Evolutionary conservation across 176 grass and related monocot species (phyloP).

Genomic region (Carex kokanica): DNA sequence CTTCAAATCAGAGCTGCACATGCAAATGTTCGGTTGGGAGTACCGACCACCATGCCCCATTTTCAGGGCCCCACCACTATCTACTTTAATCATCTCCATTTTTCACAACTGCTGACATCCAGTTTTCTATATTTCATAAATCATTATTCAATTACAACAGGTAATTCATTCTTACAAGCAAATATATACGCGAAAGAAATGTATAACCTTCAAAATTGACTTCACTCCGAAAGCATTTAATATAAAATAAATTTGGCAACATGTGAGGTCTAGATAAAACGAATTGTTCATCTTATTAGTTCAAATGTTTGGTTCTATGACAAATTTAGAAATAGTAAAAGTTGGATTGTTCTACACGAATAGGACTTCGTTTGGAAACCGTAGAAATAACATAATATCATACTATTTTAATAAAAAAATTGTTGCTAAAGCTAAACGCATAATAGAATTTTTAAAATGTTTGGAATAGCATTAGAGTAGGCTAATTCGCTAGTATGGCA

Average conservation of each 20-base stretch:
- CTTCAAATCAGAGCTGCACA: conserved; percentile 67
- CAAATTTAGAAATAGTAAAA: too few species aligned
- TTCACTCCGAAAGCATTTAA: background rate
- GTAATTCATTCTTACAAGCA: background rate
- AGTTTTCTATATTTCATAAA: background rate
- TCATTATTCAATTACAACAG: too few species aligned
- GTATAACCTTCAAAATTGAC: background rate
- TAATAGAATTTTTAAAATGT: too few species aligned
- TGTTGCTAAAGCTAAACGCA: too few species aligned
- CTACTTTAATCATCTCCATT: background rate
- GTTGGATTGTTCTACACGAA: too few species aligned
- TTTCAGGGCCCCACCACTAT: background rate
- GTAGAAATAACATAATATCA: too few species aligned
- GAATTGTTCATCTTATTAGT: too few species aligned
- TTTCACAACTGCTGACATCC: background rate
- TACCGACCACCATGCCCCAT: conserved; percentile 10
- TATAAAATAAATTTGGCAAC: background rate
- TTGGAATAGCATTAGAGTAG: too few species aligned
- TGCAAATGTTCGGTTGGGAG: conserved; percentile 45
- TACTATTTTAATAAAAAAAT: too few species aligned
- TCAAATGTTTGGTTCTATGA: too few species aligned
- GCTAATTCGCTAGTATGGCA: too few species aligned
- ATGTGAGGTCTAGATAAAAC: background rate
- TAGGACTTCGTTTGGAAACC: too few species aligned
- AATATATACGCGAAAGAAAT: conserved; percentile 1